Evolutionary conservation across 768 basidiomycete species (phyloP), one percentile per base, ranked within the genome.

Genomic region (Epithele typhae): DNA sequence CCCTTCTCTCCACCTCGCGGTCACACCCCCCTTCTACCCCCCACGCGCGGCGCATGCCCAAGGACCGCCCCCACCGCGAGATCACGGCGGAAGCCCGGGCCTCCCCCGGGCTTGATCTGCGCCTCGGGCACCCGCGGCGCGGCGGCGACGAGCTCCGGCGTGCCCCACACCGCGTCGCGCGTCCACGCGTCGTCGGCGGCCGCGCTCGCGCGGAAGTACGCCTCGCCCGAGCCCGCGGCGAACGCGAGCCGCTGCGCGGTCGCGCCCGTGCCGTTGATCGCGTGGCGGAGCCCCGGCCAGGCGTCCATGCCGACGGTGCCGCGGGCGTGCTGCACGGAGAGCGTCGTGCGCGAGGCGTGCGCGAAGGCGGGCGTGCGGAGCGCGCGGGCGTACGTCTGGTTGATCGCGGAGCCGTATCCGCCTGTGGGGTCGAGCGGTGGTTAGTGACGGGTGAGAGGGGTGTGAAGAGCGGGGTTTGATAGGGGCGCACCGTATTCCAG

Each of bases 241-340:
- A 44, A 44, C 27, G 42, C 37, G 24, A 49, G 40, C 42, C 25
- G 27, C 42, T 49, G 43, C 19, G 38, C 37, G 11, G 42, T 49
- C 36, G 48, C 43, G n/a, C 48, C 48, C 17, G 43, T 44, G 23
- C 48, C 43, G 37, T 49, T 44, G 23, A 44, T 40, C 21, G 48
- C 48, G 24, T 49, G 48, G 4, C 48, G 37, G 5, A 49, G 42
- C 6, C 43, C 37, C 18, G 43, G 42, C 24, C 42, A 43, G 37
- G 40, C 42, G 32, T 49, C 43, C 37, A 44, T 39, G n/a, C 48
- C 48, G 18, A 44, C 42, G 5, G 42, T 21, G 19, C 47, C 42
- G 8, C 40, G 42, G 5, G 48, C 42, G 22, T 38, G 48, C 37
- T 49, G 48, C 30, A 39, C 32, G 27, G 48, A 49, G 9, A 43